Evolutionary conservation across 2,329 filamentous ascomycete species (phyloP).

Genomic region (Exophiala alcalophila): DNA sequence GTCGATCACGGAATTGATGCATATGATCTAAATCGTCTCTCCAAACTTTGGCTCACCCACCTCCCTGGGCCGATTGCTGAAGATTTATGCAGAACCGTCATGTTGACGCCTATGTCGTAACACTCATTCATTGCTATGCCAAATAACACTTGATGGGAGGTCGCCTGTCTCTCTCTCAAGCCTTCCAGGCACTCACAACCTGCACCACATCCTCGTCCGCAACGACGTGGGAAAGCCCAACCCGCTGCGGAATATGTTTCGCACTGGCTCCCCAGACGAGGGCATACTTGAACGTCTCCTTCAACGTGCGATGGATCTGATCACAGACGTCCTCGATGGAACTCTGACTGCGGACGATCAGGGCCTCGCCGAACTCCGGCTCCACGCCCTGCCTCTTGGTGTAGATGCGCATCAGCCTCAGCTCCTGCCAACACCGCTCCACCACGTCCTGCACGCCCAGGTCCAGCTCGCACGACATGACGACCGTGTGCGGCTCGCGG

Average conservation of each 20-base stretch:
- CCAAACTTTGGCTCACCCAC: no score
- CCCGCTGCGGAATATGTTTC: conserved; percentile 87
- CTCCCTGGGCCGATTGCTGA: no score
- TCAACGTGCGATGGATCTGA: conserved; percentile 85
- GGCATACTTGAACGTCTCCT: conserved; percentile 99
- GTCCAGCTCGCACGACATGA: conserved; percentile 97
- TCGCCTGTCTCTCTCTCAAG: conserved; percentile 11
- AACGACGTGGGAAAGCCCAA: conserved; percentile 80
- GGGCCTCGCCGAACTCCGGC: conserved; percentile 82
- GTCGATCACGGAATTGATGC: no score
- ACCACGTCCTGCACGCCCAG: conserved; percentile 91
- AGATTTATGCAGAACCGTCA: no score
- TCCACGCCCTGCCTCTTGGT: conserved; percentile 93
- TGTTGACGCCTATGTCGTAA: no score
- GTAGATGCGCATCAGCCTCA: conserved; percentile 86
- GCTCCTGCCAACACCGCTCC: conserved; percentile 90
- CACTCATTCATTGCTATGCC: no score
- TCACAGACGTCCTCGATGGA: conserved; percentile 97
- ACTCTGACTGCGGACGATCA: conserved; percentile 86
- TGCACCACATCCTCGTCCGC: conserved; percentile 66
- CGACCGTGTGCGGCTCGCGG: conserved; percentile 86
- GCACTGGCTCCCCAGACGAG: conserved; percentile 97
- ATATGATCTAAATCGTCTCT: no score
- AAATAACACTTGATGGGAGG: no score
- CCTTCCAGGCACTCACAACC: conserved; percentile 49